Base-by-base conservation (phyloP, 176 grass and related monocot species). In the Oryza officinalis region DNA sequence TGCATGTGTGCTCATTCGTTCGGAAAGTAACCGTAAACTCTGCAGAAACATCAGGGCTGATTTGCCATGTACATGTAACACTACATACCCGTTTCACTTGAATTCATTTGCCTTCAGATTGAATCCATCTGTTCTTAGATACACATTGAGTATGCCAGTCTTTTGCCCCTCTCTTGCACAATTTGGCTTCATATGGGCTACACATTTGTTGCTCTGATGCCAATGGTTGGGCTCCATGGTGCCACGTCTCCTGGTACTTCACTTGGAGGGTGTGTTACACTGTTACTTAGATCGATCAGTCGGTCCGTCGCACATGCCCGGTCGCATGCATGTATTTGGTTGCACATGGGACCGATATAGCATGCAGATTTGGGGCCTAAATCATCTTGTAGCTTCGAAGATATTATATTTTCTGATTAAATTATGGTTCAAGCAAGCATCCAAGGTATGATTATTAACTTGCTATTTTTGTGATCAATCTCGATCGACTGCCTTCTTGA, bases 51-150 rank as follows among this genome's bases (percentile, higher is more conserved):
- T 85, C 66, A 23, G n/a, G 30, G 12, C 25, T 40, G 72, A 43
- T 41, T 12, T 31, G 33, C 43, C 66, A 54, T 80, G 78, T 89
- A 89, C 32, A 71, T 86, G 43, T 38, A 46, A 40, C 31, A 13
- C 13, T 25, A 22, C 64, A 22, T 32, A 54, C 74, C 67, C 27
- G 49, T 80, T 35, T 70, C 37, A 54, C 30, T 78, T 63, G 25
- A 77, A 65, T 57, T 43, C 13, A 32, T 66, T 70, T 72, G 41
- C 32, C 5, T 85, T 28, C 63, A 70, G 27, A 80, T 85, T 14
- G 27, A 63, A 71, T 64, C 23, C 3, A 61, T 27, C 26, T 7
- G 28, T 43, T 43, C 46, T 41, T 67, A 2, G 6, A 46, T 43
- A 7, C 9, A 41, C 40, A 37, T 10, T 25, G 33, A 5, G 17